phyloP scores from a whole-genome alignment of 805 yeast genomes.

The Yarrowia sp. region DNA sequence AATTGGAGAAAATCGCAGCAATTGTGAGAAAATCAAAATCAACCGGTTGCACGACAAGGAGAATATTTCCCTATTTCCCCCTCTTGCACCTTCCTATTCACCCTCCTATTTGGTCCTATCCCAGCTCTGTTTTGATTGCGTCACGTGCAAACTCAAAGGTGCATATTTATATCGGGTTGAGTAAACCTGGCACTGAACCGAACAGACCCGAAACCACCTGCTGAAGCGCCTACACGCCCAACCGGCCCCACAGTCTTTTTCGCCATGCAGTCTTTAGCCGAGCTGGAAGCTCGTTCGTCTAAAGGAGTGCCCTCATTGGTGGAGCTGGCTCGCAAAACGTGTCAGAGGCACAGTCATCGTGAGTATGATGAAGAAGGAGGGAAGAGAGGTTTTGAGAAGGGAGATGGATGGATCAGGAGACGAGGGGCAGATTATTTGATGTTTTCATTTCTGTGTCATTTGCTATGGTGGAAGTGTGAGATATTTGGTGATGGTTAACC shows the following conservation, averaged over 20 bases:
- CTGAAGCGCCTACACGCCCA: neutral
- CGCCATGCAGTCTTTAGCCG: slow-evolving; percentile 34
- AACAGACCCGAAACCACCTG: neutral
- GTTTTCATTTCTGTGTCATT: no score
- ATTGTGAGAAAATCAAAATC: no score
- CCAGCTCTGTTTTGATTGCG: slow-evolving; percentile 1
- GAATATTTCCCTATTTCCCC: neutral
- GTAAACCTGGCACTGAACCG: neutral
- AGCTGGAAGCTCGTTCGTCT: slow-evolving; percentile 25
- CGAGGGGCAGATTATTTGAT: no score
- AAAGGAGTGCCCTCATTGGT: slow-evolving; percentile 25
- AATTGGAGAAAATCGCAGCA: no score
- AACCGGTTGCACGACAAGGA: no score
- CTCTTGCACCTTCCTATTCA: neutral
- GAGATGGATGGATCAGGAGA: neutral
- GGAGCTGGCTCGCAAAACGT: slow-evolving; percentile 26
- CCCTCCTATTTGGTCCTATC: neutral
- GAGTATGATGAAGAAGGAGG: slow-evolving; percentile 6
- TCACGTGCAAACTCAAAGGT: slow-evolving; percentile 23
- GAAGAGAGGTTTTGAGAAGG: neutral
- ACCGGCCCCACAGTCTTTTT: no score
- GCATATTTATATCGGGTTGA: slow-evolving; percentile 22
- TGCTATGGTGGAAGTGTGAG: no score
- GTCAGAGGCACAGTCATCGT: slow-evolving; percentile 24
- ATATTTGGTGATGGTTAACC: no score